Base-by-base conservation (phyloP, 148 eudicot species). In the Dianthus caryophyllus region DNA sequence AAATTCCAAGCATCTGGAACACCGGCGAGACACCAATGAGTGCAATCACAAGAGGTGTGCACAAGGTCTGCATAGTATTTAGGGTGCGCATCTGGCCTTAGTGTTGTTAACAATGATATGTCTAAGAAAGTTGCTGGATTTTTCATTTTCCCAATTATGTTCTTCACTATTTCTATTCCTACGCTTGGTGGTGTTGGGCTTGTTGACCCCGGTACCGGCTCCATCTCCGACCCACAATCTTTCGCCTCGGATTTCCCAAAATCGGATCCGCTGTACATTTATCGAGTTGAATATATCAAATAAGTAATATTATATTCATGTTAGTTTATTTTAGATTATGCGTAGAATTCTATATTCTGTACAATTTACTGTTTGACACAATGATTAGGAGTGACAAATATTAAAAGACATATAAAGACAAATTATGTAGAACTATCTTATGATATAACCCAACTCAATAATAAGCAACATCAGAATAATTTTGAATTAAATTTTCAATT, bases 41-140 rank as follows among this genome's bases (percentile, higher is more conserved):
- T 76, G 72, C 83, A 80, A 36, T 80, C 83, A 0, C 58, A 43
- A 13, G 72, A 49, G 0, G 66, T 38, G 6, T 68, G 72, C 5
- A 14, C 6, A 12, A 65, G 62, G 31, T 69, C 49, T 6, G 38
- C 30, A 24, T 51, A 76, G 16, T 20, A 0, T 12, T 73, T 67
- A 26, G 83, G 80, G 57, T 80, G 83, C 2, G 83, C 83, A 66
- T 80, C 80, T 5, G 80, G 80, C 22, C 83, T 69, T 29, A 76
- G 51, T 41, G 72, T 61, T 11, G 83, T 26, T 33, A 73, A 15
- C 46, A 76, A 48, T 12, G 80, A 72, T 0, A 80, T 46, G 33
- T 80, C 83, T 17, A 80, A 46, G 64, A 80, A 80, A 5, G 24
- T 12, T 11, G 29, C 38, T 20, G 49, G 83, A 14, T 48, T 80